Percentiles rank a stretch among this genome's conserved stretches.
Conservation (phyloP, 2,329 filamentous ascomycete genomes). For the Venturia oleaginea region DNA sequence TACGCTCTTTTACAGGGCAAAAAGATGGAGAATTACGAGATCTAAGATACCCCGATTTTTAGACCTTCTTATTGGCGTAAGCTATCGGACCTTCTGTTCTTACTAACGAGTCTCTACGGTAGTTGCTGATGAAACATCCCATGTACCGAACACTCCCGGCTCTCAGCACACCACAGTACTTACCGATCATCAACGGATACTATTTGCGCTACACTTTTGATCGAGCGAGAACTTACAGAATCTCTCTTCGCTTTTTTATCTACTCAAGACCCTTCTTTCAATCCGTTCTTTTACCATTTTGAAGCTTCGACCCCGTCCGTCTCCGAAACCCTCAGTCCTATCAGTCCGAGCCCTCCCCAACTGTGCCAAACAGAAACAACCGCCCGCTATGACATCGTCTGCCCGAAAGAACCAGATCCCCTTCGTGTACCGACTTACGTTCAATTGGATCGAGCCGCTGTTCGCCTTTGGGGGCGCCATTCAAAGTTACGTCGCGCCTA, state of each 20-base stretch:
- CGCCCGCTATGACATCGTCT: not conserved
- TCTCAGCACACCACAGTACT: not conserved
- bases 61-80: no score
- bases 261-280: no score
- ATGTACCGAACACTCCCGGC: not conserved
- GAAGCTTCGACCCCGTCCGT: no score
- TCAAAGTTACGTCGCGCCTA: not conserved
- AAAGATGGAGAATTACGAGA: no score
- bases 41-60: no score
- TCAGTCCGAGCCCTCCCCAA: not conserved
- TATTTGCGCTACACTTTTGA: not conserved
- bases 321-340: no score
- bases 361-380: not conserved
- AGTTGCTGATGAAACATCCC: not conserved
- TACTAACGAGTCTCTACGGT: no score
- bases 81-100: no score
- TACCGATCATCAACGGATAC: not conserved
- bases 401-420: not conserved
- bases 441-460: conserved; percentile 12
- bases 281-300: no score
- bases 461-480: conserved; percentile 4
- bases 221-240: not conserved
- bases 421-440: conserved; percentile 5
- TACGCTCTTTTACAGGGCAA: no score
- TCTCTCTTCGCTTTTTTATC: not conserved